A percentile compares a stretch with the other conserved stretches of the same genome.
Evolutionary conservation across 1,284 basidiomycete species (phyloP).

Genomic region (Cerrena zonata): DNA sequence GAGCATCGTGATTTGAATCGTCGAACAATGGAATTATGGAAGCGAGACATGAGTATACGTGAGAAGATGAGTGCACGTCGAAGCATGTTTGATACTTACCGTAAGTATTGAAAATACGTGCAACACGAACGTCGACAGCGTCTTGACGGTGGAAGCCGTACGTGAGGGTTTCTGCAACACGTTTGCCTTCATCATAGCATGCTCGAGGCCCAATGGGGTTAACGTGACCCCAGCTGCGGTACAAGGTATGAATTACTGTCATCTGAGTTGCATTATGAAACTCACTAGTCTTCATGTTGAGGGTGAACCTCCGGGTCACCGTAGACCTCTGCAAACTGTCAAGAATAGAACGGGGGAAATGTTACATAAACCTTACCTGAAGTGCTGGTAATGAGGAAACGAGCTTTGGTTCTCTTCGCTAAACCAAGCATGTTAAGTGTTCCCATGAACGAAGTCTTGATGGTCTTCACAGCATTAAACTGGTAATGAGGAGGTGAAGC

Average conservation of each 20-base stretch:
- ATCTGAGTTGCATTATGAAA: constrained; percentile 10
- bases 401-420: constrained; percentile 95
- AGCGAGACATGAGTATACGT: background rate
- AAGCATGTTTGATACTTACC: constrained; percentile 35
- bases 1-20: too few relatives aligned
- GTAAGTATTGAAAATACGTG: constrained; percentile 92
- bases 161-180: constrained; percentile 89
- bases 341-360: constrained; percentile 2
- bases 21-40: background rate
- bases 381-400: constrained; percentile 92
- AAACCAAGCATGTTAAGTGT: constrained; percentile 96
- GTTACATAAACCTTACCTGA: constrained; percentile 51
- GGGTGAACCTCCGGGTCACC: constrained; percentile 96
- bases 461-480: constrained; percentile 91
- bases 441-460: constrained; percentile 97
- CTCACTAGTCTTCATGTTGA: constrained; percentile 89
- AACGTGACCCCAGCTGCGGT: constrained; percentile 86
- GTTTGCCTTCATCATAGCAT: constrained; percentile 97
- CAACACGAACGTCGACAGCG: constrained; percentile 90
- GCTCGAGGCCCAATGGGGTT: constrained; percentile 96
- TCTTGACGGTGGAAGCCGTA: constrained; percentile 94
- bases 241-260: constrained; percentile 8
- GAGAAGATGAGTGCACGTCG: too few relatives aligned
- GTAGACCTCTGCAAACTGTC: constrained; percentile 71
- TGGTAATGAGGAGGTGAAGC: constrained; percentile 95